Evolutionary conservation across 1,284 basidiomycete genomes (phyloP).

Genomic region (Papiliotrema terrestris): DNA sequence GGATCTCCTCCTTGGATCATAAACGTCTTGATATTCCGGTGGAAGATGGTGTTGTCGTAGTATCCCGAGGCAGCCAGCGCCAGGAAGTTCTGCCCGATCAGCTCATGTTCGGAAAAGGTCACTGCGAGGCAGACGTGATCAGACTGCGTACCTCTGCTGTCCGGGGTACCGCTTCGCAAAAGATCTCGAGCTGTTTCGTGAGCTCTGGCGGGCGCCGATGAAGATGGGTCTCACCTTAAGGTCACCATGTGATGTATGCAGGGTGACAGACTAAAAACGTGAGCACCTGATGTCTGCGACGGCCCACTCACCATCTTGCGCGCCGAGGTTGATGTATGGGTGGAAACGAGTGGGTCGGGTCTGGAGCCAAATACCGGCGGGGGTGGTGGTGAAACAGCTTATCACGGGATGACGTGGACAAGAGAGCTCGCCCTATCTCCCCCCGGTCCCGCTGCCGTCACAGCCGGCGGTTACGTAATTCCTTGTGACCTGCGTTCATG

Average conservation of each 20-base stretch:
- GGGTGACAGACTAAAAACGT: neutral
- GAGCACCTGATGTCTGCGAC: neutral
- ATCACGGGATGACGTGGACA: neutral
- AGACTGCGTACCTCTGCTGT: slow-evolving; percentile 69
- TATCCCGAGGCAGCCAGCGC: slow-evolving; percentile 86
- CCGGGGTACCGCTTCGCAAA: slow-evolving; percentile 93
- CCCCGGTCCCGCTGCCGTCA: too few species aligned
- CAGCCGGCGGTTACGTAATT: too few species aligned
- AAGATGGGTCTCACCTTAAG: neutral
- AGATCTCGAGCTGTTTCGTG: slow-evolving; percentile 75
- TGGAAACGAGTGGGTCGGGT: neutral
- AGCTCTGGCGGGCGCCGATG: neutral
- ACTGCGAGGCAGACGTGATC: neutral
- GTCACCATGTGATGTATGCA: neutral
- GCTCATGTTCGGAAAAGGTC: too few species aligned
- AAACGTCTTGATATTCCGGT: slow-evolving; percentile 89
- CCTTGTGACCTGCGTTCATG: too few species aligned
- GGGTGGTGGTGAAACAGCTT: neutral
- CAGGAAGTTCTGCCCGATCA: slow-evolving; percentile 73
- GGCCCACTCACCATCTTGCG: slow-evolving; percentile 4
- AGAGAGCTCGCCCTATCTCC: too few species aligned
- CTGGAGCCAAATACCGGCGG: too few species aligned
- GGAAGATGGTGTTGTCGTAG: slow-evolving; percentile 84
- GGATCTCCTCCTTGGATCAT: slow-evolving; percentile 93
- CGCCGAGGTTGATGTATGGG: neutral